phyloP scores from a whole-genome alignment of 768 basidiomycete species.

The Amyloporia xantha region DNA sequence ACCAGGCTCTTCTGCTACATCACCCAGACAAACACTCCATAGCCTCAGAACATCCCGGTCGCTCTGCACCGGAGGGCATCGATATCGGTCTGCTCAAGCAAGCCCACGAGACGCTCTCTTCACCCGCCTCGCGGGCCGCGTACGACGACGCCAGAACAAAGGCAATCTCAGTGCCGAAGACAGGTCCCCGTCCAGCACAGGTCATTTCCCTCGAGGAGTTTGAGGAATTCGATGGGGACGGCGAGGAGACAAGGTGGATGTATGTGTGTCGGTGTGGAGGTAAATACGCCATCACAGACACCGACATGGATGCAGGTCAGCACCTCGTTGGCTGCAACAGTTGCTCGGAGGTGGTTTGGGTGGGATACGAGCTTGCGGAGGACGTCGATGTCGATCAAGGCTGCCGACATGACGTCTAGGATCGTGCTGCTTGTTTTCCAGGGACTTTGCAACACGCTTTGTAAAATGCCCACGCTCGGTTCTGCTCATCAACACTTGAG shows the following conservation, averaged over 20 bases:
- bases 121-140: constrained; percentile 37
- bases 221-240: constrained; percentile 26
- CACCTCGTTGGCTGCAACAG: constrained; percentile 68
- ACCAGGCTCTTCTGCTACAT: constrained; percentile 49
- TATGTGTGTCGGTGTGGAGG: constrained; percentile 75
- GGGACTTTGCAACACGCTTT: neutral
- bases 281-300: constrained; percentile 46
- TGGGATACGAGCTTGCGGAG: constrained; percentile 59
- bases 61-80: constrained; percentile 8
- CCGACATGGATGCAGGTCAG: constrained; percentile 59
- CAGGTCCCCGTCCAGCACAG: constrained; percentile 63
- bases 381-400: constrained; percentile 5
- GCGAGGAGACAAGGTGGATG: constrained; percentile 37
- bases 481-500: too few relatives aligned
- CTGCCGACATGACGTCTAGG: too few relatives aligned
- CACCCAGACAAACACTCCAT: constrained; percentile 55
- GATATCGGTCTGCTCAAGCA: constrained; percentile 59
- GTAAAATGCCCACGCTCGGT: neutral
- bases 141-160: constrained; percentile 37
- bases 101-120: constrained; percentile 59
- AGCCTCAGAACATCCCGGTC: neutral
- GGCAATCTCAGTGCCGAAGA: constrained; percentile 2
- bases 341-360: constrained; percentile 82
- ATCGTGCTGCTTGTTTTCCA: too few relatives aligned
- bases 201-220: constrained; percentile 77